Base-by-base conservation (phyloP, 306 rosid species). In the Ammopiptanthus mongolicus region DNA sequence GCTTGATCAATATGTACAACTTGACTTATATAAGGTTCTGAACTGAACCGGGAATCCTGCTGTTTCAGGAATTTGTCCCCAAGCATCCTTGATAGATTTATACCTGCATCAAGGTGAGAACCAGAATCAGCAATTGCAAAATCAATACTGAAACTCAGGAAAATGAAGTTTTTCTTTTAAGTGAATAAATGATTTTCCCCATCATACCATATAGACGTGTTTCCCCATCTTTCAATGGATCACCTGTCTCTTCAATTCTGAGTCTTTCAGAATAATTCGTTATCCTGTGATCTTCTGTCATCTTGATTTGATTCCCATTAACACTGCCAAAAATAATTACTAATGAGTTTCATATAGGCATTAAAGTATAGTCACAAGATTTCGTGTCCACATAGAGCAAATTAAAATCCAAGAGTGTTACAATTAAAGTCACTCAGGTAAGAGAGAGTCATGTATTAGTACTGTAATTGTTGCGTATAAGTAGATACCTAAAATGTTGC, bases 61-160 rank as follows among this genome's bases (percentile, higher is more conserved):
- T 96, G 90, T 81, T 96, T 96, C 64, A 90, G 96, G 85, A 90
- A 96, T 83, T 96, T 92, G 88, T 96, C 99, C 14, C 99, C 99
- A 62, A 96, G 98, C 98, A 96, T 88, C 81, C 99, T 86, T 74
- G 90, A 97, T 77, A 96, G 98, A 82, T 90, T 96, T 74, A 96
- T 84, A 78, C 99, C 99, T 96, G 87, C 76, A 73, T 15, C 82
- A 78, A 48, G 75, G 34, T 17, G 52, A 80, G 76, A 76, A 68
- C 19, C 74, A 47, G 65, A 2, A 29, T 80, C 66, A 87, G 80
- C 57, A 75, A 73, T 62, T 63, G 44, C 53, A 37, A 71, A 65
- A 52, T 23, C 75, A 37, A 74, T 57, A 5, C 71, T 23, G 63
- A 34, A 71, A 19, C 8, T 29, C 33, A 28, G 41, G 31, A 55